Evolutionary conservation across 805 yeast species (phyloP), one percentile per base, ranked within the genome.

Genomic region (Pichia ethanolica): DNA sequence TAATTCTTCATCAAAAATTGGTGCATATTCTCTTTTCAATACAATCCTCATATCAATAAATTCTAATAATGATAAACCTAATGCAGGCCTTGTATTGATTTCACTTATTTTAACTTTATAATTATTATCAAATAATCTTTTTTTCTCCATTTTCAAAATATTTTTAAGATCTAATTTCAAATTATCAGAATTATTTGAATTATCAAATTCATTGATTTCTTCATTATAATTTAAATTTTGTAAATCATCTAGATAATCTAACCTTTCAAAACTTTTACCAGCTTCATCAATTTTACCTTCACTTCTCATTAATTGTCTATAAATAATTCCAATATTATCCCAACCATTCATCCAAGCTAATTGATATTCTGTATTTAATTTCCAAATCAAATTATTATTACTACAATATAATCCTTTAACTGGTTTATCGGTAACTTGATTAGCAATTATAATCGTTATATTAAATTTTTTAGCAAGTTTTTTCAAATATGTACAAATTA

Each of bases 301-400:
- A 40, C 50, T 50, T 43, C 34, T 47, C 48, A 48, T 49, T 45
- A 64, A 48, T 41, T 65, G 69, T 7, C 69, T 48, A 47, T 63
- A 65, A 7, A 65, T 53, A 3, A 60, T 51, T 1, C 63, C 69
- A 32, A 63, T 55, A 28, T 59, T 68, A 53, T 78, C 81, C 95
- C 95, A 89, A 0, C 96, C 96, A 25, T 80, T 74, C 42, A 79
- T 68, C 76, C 84, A 80, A 7, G 90, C 86, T 20, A 81, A 58
- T 59, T 89, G 96, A 59, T 81, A 78, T 49, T 83, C 85, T 45
- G 75, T 66, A 38, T 68, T 69, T 49, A 77, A 62, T 4, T 72
- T 67, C 48, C 71, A 67, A 40, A 62, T 56, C 7, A 63, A 59
- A 12, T 57, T 66, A 30, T 62, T 65, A 7, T 53, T 51, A 11